Evolutionary conservation across 345 rosid species (phyloP).

Genomic region (Eucalyptus shirleyi): DNA sequence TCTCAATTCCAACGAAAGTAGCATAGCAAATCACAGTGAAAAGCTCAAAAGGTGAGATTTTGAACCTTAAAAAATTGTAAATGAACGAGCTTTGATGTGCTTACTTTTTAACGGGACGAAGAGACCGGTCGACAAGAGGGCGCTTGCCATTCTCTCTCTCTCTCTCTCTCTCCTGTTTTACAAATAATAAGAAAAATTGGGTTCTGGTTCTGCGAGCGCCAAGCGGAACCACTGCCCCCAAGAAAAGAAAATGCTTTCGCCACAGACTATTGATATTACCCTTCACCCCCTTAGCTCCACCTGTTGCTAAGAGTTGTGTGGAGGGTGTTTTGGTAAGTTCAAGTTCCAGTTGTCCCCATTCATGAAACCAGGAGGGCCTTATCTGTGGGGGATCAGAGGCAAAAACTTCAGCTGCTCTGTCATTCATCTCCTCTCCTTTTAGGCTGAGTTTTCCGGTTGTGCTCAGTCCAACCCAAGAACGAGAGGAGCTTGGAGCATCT

Average conservation of each 20-base stretch:
- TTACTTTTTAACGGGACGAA: slow-evolving; percentile 24
- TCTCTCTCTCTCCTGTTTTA: background rate
- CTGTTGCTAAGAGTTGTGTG: background rate
- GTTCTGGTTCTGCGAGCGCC: background rate
- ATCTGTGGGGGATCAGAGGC: slow-evolving; percentile 6
- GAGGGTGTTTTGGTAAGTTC: slow-evolving; percentile 18
- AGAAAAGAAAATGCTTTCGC: background rate
- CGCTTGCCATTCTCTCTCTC: slow-evolving; percentile 23
- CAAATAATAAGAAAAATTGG: background rate
- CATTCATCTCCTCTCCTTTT: background rate
- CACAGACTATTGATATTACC: background rate
- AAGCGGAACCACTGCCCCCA: background rate
- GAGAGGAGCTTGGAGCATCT: background rate
- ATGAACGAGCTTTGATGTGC: background rate
- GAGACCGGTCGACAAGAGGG: slow-evolving; percentile 17
- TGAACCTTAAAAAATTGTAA: background rate
- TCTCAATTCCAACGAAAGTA: background rate
- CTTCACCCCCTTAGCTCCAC: background rate
- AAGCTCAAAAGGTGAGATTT: background rate
- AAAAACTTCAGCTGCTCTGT: background rate
- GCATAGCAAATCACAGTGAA: background rate
- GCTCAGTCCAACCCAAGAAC: background rate
- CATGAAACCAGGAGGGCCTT: slow-evolving; percentile 5
- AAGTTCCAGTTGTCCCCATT: background rate
- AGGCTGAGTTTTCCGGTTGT: background rate